phyloP scores from a whole-genome alignment of 1,284 basidiomycete genomes.

The Butyriboletus pseudospeciosus region DNA sequence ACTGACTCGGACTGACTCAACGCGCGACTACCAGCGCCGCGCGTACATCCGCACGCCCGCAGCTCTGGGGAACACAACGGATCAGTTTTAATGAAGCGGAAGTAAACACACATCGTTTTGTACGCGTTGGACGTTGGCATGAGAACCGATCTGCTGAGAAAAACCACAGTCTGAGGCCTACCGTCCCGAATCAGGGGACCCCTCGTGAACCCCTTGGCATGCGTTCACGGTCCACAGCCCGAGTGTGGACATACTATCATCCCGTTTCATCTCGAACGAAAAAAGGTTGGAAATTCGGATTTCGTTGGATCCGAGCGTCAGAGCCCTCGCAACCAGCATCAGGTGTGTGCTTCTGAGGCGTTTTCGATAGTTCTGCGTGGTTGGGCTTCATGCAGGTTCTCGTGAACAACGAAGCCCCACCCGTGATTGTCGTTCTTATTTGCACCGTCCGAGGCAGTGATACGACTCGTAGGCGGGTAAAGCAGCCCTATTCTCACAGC shows the following conservation, averaged over 20 bases:
- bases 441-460: background rate
- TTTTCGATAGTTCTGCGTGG: background rate
- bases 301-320: background rate
- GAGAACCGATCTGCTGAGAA: constrained; percentile 5
- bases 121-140: background rate
- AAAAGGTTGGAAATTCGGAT: background rate
- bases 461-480: background rate
- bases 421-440: too few relatives aligned
- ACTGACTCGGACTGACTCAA: background rate
- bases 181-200: background rate
- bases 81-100: background rate
- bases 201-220: background rate
- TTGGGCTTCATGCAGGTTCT: background rate
- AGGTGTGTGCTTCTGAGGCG: background rate
- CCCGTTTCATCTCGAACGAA: background rate
- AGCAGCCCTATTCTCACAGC: background rate
- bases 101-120: background rate
- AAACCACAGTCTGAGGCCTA: background rate
- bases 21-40: background rate
- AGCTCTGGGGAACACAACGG: background rate
- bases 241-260: background rate
- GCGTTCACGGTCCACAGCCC: background rate
- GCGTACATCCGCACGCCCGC: too few relatives aligned
- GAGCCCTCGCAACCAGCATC: background rate
- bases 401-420: too few relatives aligned